Percentiles rank a stretch among this genome's conserved stretches.
phyloP scores from a whole-genome alignment of 495 filamentous ascomycete genomes.

The Ascodesmis nigricans region DNA sequence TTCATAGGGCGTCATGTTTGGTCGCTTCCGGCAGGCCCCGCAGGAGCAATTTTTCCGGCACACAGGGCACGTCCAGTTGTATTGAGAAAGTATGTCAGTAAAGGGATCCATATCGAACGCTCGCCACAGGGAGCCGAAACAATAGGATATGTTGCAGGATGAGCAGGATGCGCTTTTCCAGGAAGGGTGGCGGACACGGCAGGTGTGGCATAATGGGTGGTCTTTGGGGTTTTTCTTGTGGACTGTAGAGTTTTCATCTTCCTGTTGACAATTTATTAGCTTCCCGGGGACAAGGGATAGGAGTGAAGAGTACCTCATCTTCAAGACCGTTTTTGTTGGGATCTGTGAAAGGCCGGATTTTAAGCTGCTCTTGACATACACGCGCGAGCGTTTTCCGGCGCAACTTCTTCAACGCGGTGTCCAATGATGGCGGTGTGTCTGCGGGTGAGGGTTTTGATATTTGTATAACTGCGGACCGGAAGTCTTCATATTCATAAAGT shows the following conservation, averaged over 20 bases:
- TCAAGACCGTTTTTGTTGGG: conserved; percentile 27
- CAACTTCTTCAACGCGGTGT: conserved; percentile 36
- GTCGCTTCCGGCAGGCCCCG: conserved; percentile 41
- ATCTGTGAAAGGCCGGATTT: conserved; percentile 41
- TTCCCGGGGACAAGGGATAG: background rate
- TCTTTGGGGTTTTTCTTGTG: conserved; percentile 27
- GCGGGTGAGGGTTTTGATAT: conserved; percentile 37
- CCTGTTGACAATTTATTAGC: conserved; percentile 22
- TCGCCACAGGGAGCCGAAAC: conserved; percentile 71
- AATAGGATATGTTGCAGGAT: conserved; percentile 50
- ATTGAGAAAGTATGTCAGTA: conserved; percentile 35
- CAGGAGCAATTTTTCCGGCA: conserved; percentile 72
- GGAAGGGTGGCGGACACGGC: conserved; percentile 42
- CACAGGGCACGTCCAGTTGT: conserved; percentile 67
- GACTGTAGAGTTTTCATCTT: conserved; percentile 30
- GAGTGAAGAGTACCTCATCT: conserved; percentile 7
- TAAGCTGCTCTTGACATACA: conserved; percentile 72
- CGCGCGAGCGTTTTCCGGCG: conserved; percentile 62
- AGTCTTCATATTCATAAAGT: conserved; percentile 53
- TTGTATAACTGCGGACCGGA: conserved; percentile 52
- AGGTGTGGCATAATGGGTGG: conserved; percentile 48
- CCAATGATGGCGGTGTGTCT: conserved; percentile 34
- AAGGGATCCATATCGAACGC: conserved; percentile 67
- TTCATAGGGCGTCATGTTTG: conserved; percentile 44
- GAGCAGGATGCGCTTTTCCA: conserved; percentile 70